phyloP scores from a whole-genome alignment of 257 asterid species.

The Solanum boliviense region DNA sequence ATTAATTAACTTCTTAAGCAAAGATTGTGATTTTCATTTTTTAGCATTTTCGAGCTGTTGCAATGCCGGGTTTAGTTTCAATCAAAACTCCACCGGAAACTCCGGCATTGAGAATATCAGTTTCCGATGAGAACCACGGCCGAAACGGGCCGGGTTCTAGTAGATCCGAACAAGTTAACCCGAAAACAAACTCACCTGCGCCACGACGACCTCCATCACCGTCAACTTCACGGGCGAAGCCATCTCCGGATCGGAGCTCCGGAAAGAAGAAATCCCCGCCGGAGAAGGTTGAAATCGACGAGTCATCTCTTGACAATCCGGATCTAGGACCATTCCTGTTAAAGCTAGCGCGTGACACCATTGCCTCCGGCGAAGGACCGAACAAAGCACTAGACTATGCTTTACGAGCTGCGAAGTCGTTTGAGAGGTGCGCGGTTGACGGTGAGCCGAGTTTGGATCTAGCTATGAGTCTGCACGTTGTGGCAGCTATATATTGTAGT shows the following conservation, averaged over 20 bases:
- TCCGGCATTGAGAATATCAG: conserved; percentile 51
- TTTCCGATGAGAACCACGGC: conserved; percentile 36
- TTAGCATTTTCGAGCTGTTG: neutral
- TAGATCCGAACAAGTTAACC: conserved; percentile 46
- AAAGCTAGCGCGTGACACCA: conserved; percentile 83
- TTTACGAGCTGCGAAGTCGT: conserved; percentile 69
- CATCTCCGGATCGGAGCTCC: conserved; percentile 85
- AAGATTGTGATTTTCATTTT: neutral
- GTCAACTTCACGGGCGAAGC: conserved; percentile 80
- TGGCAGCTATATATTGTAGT: conserved; percentile 97
- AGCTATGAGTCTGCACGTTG: conserved; percentile 94
- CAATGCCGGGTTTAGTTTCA: conserved; percentile 88
- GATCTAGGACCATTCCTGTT: conserved; percentile 93
- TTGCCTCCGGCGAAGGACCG: conserved; percentile 90
- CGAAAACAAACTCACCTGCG: conserved; percentile 54
- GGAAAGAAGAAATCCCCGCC: conserved; percentile 82
- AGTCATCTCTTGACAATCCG: conserved; percentile 85
- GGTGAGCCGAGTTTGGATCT: conserved; percentile 82
- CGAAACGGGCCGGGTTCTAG: conserved; percentile 34
- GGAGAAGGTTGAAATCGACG: conserved; percentile 41
- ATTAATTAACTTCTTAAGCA: neutral
- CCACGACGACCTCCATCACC: conserved; percentile 87
- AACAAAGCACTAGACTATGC: conserved; percentile 78
- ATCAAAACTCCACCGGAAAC: conserved; percentile 75
- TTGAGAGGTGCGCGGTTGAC: conserved; percentile 66